These are phyloP conservation scores for Kwoniella heveanensis DNA, from an alignment of 768 basidiomycete genomes.

Conservation along the genomic window DNA sequence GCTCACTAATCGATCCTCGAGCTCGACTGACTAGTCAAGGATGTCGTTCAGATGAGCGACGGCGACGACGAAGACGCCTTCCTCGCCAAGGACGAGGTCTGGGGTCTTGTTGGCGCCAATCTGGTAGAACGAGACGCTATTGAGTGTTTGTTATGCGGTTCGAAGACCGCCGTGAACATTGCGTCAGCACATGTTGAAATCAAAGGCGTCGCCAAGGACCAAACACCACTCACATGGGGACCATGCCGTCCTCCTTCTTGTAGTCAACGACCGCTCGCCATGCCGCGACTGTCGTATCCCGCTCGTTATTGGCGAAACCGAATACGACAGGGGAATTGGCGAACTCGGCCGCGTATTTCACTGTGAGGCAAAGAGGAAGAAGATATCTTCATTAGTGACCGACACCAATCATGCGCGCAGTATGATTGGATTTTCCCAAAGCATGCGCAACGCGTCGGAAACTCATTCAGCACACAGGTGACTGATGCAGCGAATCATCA, in stretches of 20 bases:
- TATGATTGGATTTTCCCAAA: too few species aligned
- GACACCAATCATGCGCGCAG: too few species aligned
- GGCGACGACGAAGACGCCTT: neutral
- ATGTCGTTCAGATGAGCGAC: neutral
- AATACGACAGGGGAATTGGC: neutral
- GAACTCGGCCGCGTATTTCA: neutral
- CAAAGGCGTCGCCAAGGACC: too few species aligned
- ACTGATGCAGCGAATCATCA: too few species aligned
- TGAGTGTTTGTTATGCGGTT: too few species aligned
- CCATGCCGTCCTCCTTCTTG: neutral
- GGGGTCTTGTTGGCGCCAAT: neutral
- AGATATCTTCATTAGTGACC: too few species aligned
- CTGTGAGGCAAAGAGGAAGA: neutral
- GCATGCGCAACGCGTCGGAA: too few species aligned
- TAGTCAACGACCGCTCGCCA: neutral
- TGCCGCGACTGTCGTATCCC: neutral
- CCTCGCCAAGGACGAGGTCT: neutral
- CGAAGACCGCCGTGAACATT: too few species aligned
- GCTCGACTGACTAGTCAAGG: neutral
- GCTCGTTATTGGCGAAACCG: neutral
- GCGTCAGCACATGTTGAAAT: too few species aligned
- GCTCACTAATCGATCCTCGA: too few species aligned
- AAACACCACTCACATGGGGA: too few species aligned
- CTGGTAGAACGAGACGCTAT: neutral
- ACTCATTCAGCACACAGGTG: too few species aligned